Conservation (phyloP, 2,329 filamentous ascomycete genomes). For the Fusarium pseudograminearum region DNA sequence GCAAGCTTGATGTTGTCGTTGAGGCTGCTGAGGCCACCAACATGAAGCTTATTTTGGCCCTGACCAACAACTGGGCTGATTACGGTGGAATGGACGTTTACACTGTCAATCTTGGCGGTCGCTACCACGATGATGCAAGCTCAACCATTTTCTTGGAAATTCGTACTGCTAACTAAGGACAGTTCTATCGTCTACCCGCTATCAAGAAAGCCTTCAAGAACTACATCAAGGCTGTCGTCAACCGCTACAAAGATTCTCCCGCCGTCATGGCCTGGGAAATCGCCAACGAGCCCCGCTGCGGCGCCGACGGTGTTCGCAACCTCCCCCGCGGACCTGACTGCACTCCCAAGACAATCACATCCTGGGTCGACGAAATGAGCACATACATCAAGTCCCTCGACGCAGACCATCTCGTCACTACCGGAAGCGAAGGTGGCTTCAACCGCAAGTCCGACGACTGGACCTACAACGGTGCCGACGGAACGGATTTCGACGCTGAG, state of each 20-base stretch:
- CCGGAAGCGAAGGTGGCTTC: constrained; percentile 70
- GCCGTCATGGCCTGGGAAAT: constrained; percentile 77
- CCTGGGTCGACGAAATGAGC: constrained; percentile 67
- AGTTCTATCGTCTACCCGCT: constrained; percentile 62
- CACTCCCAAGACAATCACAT: constrained; percentile 57
- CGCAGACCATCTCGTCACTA: constrained; percentile 65
- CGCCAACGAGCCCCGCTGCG: constrained; percentile 70
- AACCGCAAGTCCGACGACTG: constrained; percentile 58
- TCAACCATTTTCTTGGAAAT: rapidly evolving
- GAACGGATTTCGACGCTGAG: constrained; percentile 66
- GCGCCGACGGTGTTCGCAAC: constrained; percentile 59
- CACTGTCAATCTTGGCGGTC: constrained; percentile 65
- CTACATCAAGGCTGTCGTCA: constrained; percentile 71
- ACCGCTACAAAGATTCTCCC: constrained; percentile 67
- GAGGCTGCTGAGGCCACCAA: constrained; percentile 60
- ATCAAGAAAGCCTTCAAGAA: constrained; percentile 66
- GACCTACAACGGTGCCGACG: constrained; percentile 61
- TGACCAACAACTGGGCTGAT: constrained; percentile 71
- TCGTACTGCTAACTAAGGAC: rapidly evolving
- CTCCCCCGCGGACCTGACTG: constrained; percentile 57
- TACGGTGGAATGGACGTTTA: constrained; percentile 72
- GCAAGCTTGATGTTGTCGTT: constrained; percentile 26
- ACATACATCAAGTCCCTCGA: constrained; percentile 66
- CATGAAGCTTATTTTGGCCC: constrained; percentile 65
- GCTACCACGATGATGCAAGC: constrained; percentile 56